Percentiles rank a stretch among this genome's conserved stretches.
Conservation (phyloP, 2,329 filamentous ascomycete genomes). For the Scytalidium sp. region DNA sequence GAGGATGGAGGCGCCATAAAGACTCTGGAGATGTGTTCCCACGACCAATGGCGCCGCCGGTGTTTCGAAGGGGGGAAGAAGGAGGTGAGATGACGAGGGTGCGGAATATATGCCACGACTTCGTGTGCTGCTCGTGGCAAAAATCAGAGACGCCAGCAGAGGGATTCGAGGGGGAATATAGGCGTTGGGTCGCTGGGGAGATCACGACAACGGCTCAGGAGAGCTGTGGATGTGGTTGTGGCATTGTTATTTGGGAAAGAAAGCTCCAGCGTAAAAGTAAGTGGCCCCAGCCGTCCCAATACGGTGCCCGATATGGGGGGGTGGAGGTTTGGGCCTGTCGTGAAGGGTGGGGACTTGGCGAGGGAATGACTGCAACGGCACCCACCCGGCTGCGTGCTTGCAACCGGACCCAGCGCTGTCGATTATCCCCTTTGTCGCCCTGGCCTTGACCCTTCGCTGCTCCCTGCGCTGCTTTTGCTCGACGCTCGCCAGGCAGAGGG, state of each 20-base stretch:
- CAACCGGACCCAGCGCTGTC: too few species aligned
- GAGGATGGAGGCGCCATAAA: constrained; percentile 6
- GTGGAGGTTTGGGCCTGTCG: not conserved
- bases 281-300: not conserved
- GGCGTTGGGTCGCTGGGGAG: too few species aligned
- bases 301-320: not conserved
- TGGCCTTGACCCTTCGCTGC: too few species aligned
- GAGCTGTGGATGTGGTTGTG: not conserved
- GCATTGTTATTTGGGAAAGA: not conserved
- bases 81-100: not conserved
- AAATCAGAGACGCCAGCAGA: too few species aligned
- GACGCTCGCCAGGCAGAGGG: too few species aligned
- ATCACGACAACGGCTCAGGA: too few species aligned
- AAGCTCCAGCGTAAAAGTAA: not conserved
- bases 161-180: too few species aligned
- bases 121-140: not conserved
- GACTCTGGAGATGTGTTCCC: not conserved
- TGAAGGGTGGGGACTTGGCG: not conserved
- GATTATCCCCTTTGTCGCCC: too few species aligned
- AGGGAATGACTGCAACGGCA: too few species aligned
- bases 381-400: too few species aligned
- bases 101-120: not conserved
- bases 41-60: not conserved
- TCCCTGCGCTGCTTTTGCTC: too few species aligned
- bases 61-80: not conserved